Conservation (phyloP, 306 rosid species). For the Ceratonia siliqua region DNA sequence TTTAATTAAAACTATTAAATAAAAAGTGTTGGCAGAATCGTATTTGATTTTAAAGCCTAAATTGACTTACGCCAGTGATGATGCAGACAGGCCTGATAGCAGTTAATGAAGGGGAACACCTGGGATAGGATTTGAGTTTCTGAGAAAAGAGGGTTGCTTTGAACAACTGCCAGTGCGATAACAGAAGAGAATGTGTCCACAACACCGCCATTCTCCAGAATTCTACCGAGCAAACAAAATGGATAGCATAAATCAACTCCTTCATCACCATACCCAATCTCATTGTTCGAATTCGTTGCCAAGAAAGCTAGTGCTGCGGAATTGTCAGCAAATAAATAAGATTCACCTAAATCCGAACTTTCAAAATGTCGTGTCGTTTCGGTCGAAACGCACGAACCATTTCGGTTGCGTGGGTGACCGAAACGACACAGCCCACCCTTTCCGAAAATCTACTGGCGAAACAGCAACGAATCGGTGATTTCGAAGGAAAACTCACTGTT, state of each 20-base stretch:
- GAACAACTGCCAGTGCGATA: constrained; percentile 52
- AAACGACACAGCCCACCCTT: too few relatives aligned
- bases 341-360: neutral
- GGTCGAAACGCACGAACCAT: too few relatives aligned
- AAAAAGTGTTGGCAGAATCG: neutral
- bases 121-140: constrained; percentile 33
- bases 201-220: constrained; percentile 78
- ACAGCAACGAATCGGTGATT: too few relatives aligned
- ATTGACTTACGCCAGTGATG: constrained; percentile 70
- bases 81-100: constrained; percentile 62
- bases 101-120: constrained; percentile 39
- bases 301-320: neutral
- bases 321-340: neutral
- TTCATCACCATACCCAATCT: constrained; percentile 26
- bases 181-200: constrained; percentile 50
- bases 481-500: too few relatives aligned
- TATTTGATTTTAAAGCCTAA: neutral
- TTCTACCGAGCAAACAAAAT: constrained; percentile 47
- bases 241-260: constrained; percentile 41
- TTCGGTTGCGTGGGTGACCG: too few relatives aligned
- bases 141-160: constrained; percentile 33
- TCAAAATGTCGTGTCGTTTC: too few relatives aligned
- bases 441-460: too few relatives aligned
- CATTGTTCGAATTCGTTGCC: constrained; percentile 9
- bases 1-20: neutral